A percentile compares a stretch with the other conserved stretches of the same genome.
Evolutionary conservation across 768 basidiomycete species (phyloP).

Genomic region (Calocybe gangraenosa): DNA sequence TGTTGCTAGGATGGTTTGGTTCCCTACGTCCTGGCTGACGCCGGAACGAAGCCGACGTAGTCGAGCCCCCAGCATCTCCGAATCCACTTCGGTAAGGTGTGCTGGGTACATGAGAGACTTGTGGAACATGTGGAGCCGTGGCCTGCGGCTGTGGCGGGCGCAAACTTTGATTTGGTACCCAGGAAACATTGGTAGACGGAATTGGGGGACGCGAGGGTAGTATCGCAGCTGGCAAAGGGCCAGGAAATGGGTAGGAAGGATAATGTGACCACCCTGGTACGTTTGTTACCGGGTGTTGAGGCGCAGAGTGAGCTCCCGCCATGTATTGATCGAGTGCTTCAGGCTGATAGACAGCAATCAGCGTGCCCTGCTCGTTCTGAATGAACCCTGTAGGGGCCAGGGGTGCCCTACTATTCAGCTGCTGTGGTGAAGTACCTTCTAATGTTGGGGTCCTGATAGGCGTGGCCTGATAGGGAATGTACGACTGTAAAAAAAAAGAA

Average conservation of each 20-base stretch:
- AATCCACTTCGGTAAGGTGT: conserved; percentile 19
- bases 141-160: conserved; percentile 12
- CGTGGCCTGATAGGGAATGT: conserved; percentile 44
- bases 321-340: conserved; percentile 72
- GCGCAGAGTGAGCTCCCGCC: conserved; percentile 33
- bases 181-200: conserved; percentile 17
- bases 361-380: conserved; percentile 68
- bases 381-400: conserved; percentile 65
- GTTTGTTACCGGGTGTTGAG: conserved; percentile 24
- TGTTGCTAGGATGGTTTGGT: conserved; percentile 18
- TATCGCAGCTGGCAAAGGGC: conserved; percentile 20
- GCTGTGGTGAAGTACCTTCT: conserved; percentile 25
- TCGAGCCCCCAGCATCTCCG: conserved; percentile 15
- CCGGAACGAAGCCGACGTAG: conserved; percentile 14
- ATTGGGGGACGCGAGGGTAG: conserved; percentile 19
- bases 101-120: conserved; percentile 10
- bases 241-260: conserved; percentile 23
- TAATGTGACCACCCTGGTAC: conserved; percentile 30
- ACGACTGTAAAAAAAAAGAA: conserved; percentile 29
- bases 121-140: conserved; percentile 12
- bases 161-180: conserved; percentile 21
- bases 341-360: conserved; percentile 66
- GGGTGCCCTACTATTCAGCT: conserved; percentile 42
- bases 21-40: conserved; percentile 24
- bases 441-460: conserved; percentile 28